These are phyloP conservation scores for Lumnitzera racemosa DNA, from an alignment of 345 rosid species.

Conservation along the genomic window DNA sequence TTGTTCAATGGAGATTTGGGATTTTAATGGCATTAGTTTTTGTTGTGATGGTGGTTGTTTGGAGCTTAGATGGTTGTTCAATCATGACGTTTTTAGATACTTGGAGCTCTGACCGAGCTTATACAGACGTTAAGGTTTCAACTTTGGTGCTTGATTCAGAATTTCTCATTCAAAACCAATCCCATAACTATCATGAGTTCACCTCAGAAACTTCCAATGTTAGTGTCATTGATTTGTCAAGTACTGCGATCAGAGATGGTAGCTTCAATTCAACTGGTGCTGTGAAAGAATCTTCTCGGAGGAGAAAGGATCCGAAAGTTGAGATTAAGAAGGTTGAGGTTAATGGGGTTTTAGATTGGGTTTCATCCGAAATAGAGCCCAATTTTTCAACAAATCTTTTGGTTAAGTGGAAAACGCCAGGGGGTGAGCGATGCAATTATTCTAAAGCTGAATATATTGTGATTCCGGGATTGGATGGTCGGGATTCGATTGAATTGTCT, in stretches of 20 bases:
- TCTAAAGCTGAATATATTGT: constrained; percentile 46
- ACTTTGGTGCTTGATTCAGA: not conserved
- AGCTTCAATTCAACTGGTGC: constrained; percentile 2
- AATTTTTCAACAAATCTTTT: constrained; percentile 46
- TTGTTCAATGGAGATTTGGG: constrained; percentile 69
- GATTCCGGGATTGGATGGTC: constrained; percentile 51
- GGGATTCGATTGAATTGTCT: constrained; percentile 36
- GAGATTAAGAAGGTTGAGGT: not conserved
- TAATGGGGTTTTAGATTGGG: constrained; percentile 27
- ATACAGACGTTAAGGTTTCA: not conserved
- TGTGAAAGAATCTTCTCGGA: not conserved
- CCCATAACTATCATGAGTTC: not conserved
- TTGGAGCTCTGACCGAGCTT: constrained; percentile 45
- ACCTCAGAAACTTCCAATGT: not conserved
- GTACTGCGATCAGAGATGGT: not conserved
- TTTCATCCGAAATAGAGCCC: constrained; percentile 37
- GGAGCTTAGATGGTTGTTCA: constrained; percentile 69
- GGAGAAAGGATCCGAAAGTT: not conserved
- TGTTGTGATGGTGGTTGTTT: constrained; percentile 46
- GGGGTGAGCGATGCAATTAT: constrained; percentile 59
- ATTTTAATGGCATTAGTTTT: constrained; percentile 53
- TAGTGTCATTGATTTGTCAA: not conserved
- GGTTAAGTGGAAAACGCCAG: constrained; percentile 54
- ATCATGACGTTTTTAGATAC: constrained; percentile 42
- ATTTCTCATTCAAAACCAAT: constrained; percentile 3